Base-by-base conservation (phyloP, 2,329 filamentous ascomycete genomes). In the Venturia effusa region DNA sequence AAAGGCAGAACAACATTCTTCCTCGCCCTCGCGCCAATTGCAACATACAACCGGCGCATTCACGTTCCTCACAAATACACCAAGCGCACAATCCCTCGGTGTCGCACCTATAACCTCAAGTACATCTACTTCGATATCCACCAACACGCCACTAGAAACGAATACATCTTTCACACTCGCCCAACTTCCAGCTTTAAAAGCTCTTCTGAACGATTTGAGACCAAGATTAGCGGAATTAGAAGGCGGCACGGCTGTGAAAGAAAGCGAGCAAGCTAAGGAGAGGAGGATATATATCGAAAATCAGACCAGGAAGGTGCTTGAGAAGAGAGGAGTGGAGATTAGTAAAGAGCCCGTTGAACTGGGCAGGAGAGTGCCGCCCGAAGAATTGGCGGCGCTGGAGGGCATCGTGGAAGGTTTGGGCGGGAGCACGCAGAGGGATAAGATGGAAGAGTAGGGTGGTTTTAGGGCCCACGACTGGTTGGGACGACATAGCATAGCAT, bases 211-310 rank as follows among this genome's bases (percentile, higher is more conserved):
- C 11, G 81, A 83, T 15, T 78, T 96, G 41, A 79, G 86, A 66
- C 85, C 89, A 0, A 85, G 87, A 65, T 76, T 95, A 34, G 74
- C 75, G 5, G 73, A 74, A 6, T 67, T 84, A 62, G 66, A 71
- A 51, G 67, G 72, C 61, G 65, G 69, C n/a, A 69, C 70, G 3
- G 69, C 71, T 7, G 71, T 74, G 11, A 72, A 74, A 6, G 70
- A 65, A 48, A 64, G 61, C n/a, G 75, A 79, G 62, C 80, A 81
- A 78, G 82, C 86, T 45, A 83, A 86, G 62, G 86, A 94, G 73
- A 81, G 93, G 66, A 81, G 88, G 64, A 83, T 88, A 68, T 97
- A 97, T 73, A 86, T 97, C 60, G 92, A 97, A 75, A 83, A 83
- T 63, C 87, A 92, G 70, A 89, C 90, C 61, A 80, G 85, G 68